A percentile compares a stretch with the other conserved stretches of the same genome.
Conservation (phyloP, 768 basidiomycete species). For the Phlebiopsis gigantea region DNA sequence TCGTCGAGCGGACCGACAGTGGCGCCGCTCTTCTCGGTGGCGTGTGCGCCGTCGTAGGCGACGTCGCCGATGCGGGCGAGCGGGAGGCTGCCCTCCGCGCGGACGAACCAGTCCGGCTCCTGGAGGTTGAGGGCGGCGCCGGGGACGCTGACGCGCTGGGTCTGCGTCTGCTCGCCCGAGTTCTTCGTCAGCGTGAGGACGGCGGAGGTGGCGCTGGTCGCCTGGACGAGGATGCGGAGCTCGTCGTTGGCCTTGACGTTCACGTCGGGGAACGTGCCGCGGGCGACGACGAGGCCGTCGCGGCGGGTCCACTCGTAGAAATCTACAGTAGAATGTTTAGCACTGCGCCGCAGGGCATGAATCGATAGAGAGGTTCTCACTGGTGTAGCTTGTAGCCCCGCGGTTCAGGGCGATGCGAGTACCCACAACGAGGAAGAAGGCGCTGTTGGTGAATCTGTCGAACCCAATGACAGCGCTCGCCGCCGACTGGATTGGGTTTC, state of each 20-base stretch:
- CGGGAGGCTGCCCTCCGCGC: too few species aligned
- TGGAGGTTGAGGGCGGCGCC: background rate
- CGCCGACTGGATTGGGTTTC: background rate
- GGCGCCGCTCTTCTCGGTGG: background rate
- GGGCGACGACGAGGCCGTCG: background rate
- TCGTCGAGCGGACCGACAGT: background rate
- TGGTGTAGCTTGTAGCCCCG: background rate
- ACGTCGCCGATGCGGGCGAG: background rate
- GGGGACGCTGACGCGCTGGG: background rate
- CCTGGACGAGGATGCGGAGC: background rate
- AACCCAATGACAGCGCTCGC: background rate
- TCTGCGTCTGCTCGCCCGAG: background rate
- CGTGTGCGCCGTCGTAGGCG: background rate
- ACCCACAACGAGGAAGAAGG: background rate
- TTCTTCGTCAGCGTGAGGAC: background rate
- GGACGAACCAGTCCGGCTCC: background rate
- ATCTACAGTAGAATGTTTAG: too few species aligned
- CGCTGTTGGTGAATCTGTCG: background rate
- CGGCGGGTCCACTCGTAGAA: background rate
- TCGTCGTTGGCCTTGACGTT: background rate
- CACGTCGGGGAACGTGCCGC: background rate
- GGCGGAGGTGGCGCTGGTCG: background rate
- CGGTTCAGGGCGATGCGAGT: background rate
- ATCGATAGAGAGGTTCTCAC: background rate
- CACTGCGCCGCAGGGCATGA: too few species aligned